phyloP scores from a whole-genome alignment of 1,284 basidiomycete genomes.

The Leccinum angustisporum region DNA sequence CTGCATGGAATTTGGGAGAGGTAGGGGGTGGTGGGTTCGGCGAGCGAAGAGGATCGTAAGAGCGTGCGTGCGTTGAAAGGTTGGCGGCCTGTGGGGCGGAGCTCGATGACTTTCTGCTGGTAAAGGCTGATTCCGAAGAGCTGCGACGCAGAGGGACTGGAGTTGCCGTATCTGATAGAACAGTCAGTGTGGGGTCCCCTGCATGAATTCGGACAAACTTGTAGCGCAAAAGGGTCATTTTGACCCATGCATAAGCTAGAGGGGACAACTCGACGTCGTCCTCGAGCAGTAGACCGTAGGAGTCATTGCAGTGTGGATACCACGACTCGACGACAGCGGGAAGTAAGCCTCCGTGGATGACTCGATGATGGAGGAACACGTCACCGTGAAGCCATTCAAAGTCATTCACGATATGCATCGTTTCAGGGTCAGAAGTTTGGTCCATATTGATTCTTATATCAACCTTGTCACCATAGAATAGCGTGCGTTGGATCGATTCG shows the following conservation, averaged over 20 bases:
- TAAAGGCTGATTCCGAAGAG: constrained; percentile 82
- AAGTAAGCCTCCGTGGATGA: constrained; percentile 74
- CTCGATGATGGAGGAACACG: constrained; percentile 63
- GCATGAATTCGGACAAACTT: constrained; percentile 44
- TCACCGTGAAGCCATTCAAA: constrained; percentile 62
- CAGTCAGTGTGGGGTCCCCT: constrained; percentile 7
- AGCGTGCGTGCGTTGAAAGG: constrained; percentile 63
- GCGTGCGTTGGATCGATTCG: constrained; percentile 52
- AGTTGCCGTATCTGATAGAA: constrained; percentile 53
- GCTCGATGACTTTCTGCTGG: constrained; percentile 77
- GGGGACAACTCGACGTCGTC: constrained; percentile 84
- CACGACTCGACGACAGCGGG: constrained; percentile 83
- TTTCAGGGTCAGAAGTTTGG: constrained; percentile 65
- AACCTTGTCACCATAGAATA: constrained; percentile 68
- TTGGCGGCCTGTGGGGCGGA: constrained; percentile 64
- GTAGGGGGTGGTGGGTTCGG: constrained; percentile 61
- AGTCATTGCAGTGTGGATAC: constrained; percentile 73
- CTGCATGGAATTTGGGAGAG: constrained; percentile 83
- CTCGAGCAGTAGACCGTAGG: constrained; percentile 77
- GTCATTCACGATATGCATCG: constrained; percentile 49
- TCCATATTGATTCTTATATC: constrained; percentile 71
- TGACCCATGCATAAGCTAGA: constrained; percentile 80
- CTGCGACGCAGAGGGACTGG: constrained; percentile 38
- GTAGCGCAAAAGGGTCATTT: constrained; percentile 72
- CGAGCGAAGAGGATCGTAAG: constrained; percentile 46